Conservation (phyloP, 225 moss, liverwort and hornwort species). For the Pseudoscleropodium purum region DNA sequence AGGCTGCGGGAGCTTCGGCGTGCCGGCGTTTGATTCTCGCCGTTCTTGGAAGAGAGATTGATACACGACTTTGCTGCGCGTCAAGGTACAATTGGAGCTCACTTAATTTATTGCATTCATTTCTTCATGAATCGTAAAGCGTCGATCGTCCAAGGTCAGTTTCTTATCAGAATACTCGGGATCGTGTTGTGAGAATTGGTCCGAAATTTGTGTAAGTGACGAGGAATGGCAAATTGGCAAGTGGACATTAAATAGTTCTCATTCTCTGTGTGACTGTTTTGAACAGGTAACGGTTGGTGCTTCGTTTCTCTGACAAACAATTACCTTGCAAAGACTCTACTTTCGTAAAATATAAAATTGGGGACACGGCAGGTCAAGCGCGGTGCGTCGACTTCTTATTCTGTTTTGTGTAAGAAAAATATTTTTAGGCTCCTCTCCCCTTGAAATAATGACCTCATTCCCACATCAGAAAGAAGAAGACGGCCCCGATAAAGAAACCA, state of each 20-base stretch:
- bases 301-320: conserved; percentile 79
- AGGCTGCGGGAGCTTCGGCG: too few relatives aligned
- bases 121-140: too few relatives aligned
- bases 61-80: too few relatives aligned
- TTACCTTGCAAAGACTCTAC: conserved; percentile 74
- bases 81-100: too few relatives aligned
- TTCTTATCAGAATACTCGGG: background rate
- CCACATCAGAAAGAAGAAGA: too few relatives aligned
- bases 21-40: too few relatives aligned
- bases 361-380: conserved; percentile 95
- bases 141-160: conserved; percentile 59
- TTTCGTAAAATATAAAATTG: conserved; percentile 76
- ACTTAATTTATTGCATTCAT: too few relatives aligned
- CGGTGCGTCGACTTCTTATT: conserved; percentile 20
- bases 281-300: conserved; percentile 86
- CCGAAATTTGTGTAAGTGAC: background rate
- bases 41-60: too few relatives aligned
- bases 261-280: background rate
- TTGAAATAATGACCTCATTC: too few relatives aligned
- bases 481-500: too few relatives aligned
- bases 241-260: background rate
- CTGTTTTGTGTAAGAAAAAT: too few relatives aligned
- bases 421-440: too few relatives aligned
- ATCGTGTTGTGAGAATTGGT: background rate
- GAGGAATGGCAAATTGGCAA: background rate